Conservation (phyloP, 495 filamentous ascomycete genomes). For the Margaritispora aquatica region DNA sequence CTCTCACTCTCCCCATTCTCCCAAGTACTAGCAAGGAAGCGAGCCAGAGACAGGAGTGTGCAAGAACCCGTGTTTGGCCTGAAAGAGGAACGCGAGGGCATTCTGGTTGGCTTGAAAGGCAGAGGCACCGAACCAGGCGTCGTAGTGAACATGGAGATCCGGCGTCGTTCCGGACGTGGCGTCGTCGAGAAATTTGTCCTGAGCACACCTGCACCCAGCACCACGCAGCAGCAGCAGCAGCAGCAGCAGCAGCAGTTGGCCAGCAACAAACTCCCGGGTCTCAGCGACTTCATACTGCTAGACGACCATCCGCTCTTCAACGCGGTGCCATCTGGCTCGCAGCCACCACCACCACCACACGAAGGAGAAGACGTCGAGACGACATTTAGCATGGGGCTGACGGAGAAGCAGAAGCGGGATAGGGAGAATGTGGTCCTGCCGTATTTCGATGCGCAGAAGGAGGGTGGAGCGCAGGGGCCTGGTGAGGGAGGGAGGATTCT, state of each 20-base stretch:
- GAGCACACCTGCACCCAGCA: conserved; percentile 30
- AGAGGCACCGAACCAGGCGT: conserved; percentile 38
- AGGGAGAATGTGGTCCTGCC: conserved; percentile 86
- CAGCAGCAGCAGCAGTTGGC: conserved; percentile 26
- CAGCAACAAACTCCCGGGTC: conserved; percentile 10
- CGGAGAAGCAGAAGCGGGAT: conserved; percentile 80
- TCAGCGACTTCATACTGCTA: conserved; percentile 52
- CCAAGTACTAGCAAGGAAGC: conserved; percentile 61
- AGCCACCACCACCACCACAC: conserved; percentile 20
- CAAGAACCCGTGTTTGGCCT: conserved; percentile 72
- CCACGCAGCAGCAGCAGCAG: too few species aligned
- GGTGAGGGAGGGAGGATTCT: conserved; percentile 85
- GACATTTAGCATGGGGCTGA: conserved; percentile 82
- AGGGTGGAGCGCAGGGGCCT: conserved; percentile 66
- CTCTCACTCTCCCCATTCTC: conserved; percentile 48
- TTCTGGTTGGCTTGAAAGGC: conserved; percentile 53
- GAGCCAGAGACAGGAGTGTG: conserved; percentile 61
- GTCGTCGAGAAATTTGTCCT: conserved; percentile 75
- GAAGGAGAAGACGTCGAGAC: conserved; percentile 43
- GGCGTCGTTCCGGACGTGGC: conserved; percentile 71
- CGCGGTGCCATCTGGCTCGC: conserved; percentile 1
- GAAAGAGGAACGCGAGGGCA: conserved; percentile 65
- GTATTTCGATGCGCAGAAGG: conserved; percentile 90
- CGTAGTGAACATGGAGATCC: conserved; percentile 80
- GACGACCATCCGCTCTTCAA: conserved; percentile 71